A percentile compares a stretch with the other conserved stretches of the same genome.
phyloP scores from a whole-genome alignment of 306 rosid species.

The barrel medic (Medicago truncatula) region MtrunA17r5.0-ANR NC_053048.1:24674001-24674500 shows the following conservation, averaged over 20 bases:
- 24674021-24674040: not conserved
- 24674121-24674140: slow-evolving; percentile 44
- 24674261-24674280: slow-evolving; percentile 49
- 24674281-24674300: slow-evolving; percentile 53
- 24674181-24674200: slow-evolving; percentile 50
- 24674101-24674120: slow-evolving; percentile 42
- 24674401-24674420: slow-evolving; percentile 46
- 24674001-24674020: slow-evolving; percentile 42
- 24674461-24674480: slow-evolving; percentile 39
- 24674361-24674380: slow-evolving; percentile 43
- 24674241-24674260: slow-evolving; percentile 61
- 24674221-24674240: slow-evolving; percentile 46
- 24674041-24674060: not conserved
- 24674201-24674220: slow-evolving; percentile 44
- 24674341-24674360: slow-evolving; percentile 45
- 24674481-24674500: slow-evolving; percentile 51
- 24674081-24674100: slow-evolving; percentile 46
- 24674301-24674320: slow-evolving; percentile 52
- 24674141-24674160: slow-evolving; percentile 40
- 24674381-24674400: slow-evolving; percentile 47
- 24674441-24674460: slow-evolving; percentile 47
- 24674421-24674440: slow-evolving; percentile 53
- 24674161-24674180: slow-evolving; percentile 18
- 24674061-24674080: slow-evolving; percentile 38
- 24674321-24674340: slow-evolving; percentile 49